Evolutionary conservation across 2,329 filamentous ascomycete species (phyloP).

Genomic region (Decorospora gaudefroyi): DNA sequence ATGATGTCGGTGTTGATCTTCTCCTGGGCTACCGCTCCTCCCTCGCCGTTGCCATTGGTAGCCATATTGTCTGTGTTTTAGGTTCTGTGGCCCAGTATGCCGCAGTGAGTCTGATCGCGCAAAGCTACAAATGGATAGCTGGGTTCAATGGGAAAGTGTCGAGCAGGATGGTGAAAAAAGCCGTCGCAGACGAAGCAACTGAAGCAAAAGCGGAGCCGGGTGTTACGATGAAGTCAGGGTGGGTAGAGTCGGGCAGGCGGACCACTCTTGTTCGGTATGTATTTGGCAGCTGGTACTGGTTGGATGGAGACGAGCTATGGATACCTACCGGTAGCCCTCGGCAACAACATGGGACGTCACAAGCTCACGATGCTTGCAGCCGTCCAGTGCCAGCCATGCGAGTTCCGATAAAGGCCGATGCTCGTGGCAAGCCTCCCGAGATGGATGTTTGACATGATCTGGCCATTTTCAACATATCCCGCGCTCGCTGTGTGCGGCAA

Average conservation of each 20-base stretch:
- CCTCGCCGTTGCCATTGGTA: slow-evolving; percentile 52
- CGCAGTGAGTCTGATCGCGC: background rate
- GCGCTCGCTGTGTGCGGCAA: slow-evolving; percentile 1
- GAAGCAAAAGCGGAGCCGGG: slow-evolving; percentile 22
- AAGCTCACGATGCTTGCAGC: slow-evolving; percentile 34
- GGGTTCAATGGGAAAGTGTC: slow-evolving; percentile 6
- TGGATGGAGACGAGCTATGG: slow-evolving; percentile 23
- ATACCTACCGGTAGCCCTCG: slow-evolving; percentile 37
- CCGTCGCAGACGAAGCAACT: slow-evolving; percentile 9
- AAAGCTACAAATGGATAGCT: slow-evolving; percentile 1
- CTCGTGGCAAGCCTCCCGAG: slow-evolving; percentile 5
- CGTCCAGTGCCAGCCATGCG: slow-evolving; percentile 9
- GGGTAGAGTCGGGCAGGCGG: slow-evolving; percentile 48
- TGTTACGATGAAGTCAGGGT: slow-evolving; percentile 40
- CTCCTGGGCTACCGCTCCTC: slow-evolving; percentile 64
- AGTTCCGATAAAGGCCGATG: slow-evolving; percentile 12
- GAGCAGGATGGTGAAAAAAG: slow-evolving; percentile 12
- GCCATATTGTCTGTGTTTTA: slow-evolving; percentile 37
- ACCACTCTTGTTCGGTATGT: slow-evolving; percentile 40
- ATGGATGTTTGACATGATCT: slow-evolving; percentile 2
- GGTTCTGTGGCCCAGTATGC: background rate
- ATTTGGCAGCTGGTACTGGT: slow-evolving; percentile 34
- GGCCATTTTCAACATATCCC: slow-evolving; percentile 3
- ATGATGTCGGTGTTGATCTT: slow-evolving; percentile 95
- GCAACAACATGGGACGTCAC: slow-evolving; percentile 32